phyloP scores from a whole-genome alignment of 805 yeast genomes.

The Lipomyces oligophaga region DNA sequence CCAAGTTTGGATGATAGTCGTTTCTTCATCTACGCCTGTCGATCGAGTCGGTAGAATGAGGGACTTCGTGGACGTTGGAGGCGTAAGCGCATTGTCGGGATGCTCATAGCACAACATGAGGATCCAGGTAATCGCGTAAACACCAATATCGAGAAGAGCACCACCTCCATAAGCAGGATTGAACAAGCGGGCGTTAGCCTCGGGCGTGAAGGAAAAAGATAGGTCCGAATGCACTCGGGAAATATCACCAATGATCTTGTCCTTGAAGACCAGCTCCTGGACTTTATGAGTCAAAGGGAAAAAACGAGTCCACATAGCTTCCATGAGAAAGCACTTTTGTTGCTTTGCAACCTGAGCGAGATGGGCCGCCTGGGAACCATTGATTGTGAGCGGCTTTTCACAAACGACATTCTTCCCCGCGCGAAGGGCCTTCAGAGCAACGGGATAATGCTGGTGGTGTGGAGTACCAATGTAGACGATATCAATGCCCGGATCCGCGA shows the following conservation, averaged over 20 bases:
- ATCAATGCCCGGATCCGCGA: conserved; percentile 42
- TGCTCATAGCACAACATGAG: conserved; percentile 20
- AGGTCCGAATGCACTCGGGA: conserved; percentile 46
- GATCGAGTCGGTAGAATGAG: conserved; percentile 3
- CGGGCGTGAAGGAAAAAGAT: conserved; percentile 33
- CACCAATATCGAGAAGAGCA: conserved; percentile 53
- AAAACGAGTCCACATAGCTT: conserved; percentile 51
- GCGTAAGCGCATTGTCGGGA: conserved; percentile 13
- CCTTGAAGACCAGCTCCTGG: conserved; percentile 40
- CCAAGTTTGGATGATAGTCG: conserved; percentile 12
- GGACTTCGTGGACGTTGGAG: conserved; percentile 7
- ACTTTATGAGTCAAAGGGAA: conserved; percentile 44
- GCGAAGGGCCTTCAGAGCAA: conserved; percentile 42
- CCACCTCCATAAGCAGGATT: conserved; percentile 54
- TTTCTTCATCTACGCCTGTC: conserved; percentile 18
- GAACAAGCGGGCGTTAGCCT: conserved; percentile 41
- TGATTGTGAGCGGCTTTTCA: conserved; percentile 53
- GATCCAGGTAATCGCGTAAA: conserved; percentile 48
- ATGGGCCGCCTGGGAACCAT: conserved; percentile 44
- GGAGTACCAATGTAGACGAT: conserved; percentile 43
- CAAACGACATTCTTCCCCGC: conserved; percentile 50
- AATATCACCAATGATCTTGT: conserved; percentile 46
- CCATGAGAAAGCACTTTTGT: conserved; percentile 50
- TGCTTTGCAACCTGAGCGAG: conserved; percentile 44
- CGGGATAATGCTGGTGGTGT: conserved; percentile 44